Conservation (phyloP, 2,329 filamentous ascomycete species). For the Coniochaeta sp. region DNA sequence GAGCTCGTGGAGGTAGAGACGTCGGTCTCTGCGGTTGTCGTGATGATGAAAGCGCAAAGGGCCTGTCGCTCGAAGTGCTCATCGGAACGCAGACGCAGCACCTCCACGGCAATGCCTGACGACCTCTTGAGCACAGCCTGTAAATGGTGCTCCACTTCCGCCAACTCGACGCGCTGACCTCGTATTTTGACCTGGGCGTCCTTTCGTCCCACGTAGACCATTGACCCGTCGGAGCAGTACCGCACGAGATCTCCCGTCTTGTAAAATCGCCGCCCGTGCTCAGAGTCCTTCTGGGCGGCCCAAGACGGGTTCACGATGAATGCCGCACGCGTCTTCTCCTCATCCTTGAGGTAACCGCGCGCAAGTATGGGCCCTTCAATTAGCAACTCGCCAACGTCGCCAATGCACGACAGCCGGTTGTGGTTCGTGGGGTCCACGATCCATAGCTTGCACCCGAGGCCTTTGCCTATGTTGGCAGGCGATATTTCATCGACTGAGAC, state of each 20-base stretch:
- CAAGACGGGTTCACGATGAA: neutral
- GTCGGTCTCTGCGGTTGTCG: too few relatives aligned
- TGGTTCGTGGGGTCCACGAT: neutral
- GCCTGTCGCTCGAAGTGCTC: too few relatives aligned
- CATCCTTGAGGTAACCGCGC: neutral
- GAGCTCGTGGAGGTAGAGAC: too few relatives aligned
- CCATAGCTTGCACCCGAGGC: too few relatives aligned
- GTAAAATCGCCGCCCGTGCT: neutral
- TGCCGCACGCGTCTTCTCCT: neutral
- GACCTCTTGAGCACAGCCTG: too few relatives aligned
- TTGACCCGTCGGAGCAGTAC: neutral
- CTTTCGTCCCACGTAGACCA: neutral
- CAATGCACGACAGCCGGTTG: neutral
- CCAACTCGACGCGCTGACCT: slow-evolving; percentile 12
- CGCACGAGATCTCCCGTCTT: neutral
- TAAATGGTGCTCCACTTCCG: slow-evolving; percentile 41
- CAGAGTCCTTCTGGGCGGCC: too few relatives aligned
- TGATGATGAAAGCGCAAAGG: too few relatives aligned
- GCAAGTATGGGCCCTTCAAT: neutral
- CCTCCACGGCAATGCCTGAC: too few relatives aligned
- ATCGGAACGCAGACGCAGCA: too few relatives aligned
- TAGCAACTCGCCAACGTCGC: neutral
- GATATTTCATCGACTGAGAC: too few relatives aligned
- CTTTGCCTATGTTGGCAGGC: too few relatives aligned
- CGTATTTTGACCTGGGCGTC: slow-evolving; percentile 5